Percentiles rank a stretch among this genome's conserved stretches.
phyloP scores from a whole-genome alignment of 371 early-diverging fungal species.

The Rhizopus stolonifer region DNA sequence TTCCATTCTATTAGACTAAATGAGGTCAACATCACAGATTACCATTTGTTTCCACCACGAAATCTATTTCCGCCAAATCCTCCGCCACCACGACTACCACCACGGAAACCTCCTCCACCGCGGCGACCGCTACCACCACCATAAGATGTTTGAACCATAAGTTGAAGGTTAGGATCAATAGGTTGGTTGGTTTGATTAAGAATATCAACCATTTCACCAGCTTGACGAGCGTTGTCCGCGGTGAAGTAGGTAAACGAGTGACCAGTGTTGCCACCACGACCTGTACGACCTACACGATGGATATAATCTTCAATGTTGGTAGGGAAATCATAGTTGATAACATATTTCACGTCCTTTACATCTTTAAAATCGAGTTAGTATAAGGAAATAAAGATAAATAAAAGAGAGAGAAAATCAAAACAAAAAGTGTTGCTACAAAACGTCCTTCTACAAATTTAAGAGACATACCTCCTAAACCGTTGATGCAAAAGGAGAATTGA shows the following conservation, averaged over 20 bases:
- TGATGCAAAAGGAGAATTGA: neutral
- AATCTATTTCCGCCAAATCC: conserved; percentile 15
- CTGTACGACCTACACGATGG: conserved; percentile 99
- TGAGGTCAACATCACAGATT: neutral
- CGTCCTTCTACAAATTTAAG: conserved; percentile 3
- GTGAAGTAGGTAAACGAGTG: conserved; percentile 97
- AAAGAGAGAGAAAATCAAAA: neutral
- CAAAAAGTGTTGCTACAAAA: conserved; percentile 2
- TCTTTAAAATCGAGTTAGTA: conserved; percentile 46
- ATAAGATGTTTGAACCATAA: conserved; percentile 61
- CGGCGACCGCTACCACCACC: conserved; percentile 46
- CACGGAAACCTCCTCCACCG: conserved; percentile 53
- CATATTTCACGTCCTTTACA: conserved; percentile 92
- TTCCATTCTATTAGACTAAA: no score
- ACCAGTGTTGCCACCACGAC: conserved; percentile 97
- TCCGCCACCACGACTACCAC: conserved; percentile 15
- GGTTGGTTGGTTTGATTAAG: conserved; percentile 94
- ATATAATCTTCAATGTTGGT: conserved; percentile 93
- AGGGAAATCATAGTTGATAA: conserved; percentile 98
- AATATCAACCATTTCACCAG: conserved; percentile 89
- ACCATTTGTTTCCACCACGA: conserved; percentile 7
- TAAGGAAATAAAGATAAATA: conserved; percentile 4
- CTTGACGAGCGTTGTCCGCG: conserved; percentile 85
- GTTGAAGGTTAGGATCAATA: conserved; percentile 81
- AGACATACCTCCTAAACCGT: neutral